phyloP scores from a whole-genome alignment of 495 filamentous ascomycete species.

The Trichocladium uniseriatum region DNA sequence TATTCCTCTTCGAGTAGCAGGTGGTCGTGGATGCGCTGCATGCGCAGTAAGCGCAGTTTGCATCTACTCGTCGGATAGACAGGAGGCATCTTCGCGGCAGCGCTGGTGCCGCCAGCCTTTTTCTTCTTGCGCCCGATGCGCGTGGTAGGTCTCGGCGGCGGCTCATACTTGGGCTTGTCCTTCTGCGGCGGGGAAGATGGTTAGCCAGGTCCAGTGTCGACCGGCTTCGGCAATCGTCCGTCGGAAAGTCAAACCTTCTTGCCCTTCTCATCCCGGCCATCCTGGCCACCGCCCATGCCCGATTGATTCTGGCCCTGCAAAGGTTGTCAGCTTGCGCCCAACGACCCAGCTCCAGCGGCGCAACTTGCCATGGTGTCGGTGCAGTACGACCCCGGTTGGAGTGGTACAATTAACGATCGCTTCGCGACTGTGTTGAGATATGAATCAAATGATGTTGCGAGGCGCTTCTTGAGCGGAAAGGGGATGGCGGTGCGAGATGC shows the following conservation, averaged over 20 bases:
- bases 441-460: no score
- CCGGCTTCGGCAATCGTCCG: neutral
- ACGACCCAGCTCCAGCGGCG: neutral
- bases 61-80: conserved; percentile 93
- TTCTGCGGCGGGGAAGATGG: conserved; percentile 50
- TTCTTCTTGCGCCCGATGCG: conserved; percentile 98
- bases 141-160: conserved; percentile 90
- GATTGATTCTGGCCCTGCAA: conserved; percentile 80
- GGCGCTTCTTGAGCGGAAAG: no score
- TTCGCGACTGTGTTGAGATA: neutral
- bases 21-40: conserved; percentile 98
- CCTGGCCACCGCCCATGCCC: conserved; percentile 65
- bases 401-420: neutral
- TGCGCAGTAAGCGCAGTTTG: conserved; percentile 90
- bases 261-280: conserved; percentile 80
- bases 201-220: conserved; percentile 6
- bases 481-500: no score
- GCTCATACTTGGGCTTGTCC: conserved; percentile 99
- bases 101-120: conserved; percentile 82
- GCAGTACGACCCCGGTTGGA: neutral
- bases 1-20: conserved; percentile 95
- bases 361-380: conserved; percentile 23
- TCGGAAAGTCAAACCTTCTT: conserved; percentile 65
- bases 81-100: conserved; percentile 85
- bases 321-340: conserved; percentile 16